Base-by-base conservation (phyloP, 768 basidiomycete species). In the Amanita rimosa region DNA sequence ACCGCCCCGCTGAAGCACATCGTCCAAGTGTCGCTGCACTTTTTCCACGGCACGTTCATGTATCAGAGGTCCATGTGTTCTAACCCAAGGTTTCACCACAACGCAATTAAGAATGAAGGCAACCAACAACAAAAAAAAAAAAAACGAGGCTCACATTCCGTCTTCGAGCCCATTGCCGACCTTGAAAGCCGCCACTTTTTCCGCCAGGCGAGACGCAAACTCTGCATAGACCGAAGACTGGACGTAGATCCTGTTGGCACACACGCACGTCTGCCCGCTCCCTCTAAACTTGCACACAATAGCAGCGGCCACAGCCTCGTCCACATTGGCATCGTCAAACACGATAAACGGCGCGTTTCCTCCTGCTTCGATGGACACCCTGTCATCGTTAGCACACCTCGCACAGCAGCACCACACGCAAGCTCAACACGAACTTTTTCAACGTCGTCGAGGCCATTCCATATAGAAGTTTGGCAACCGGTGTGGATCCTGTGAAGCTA, bases 331-430 rank as follows among this genome's bases (percentile, higher is more conserved):
- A 59, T 98, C 96, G 54, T 92, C 87, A 62, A 99, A 98, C 6
- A 99, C 87, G 56, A 98, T 96, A 64, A 99, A 93, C 0, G 95
- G 87, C 0, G 94, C 81, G 55, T 98, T 98, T 24, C 96, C 95
- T 11, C 93, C 91, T 24, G 92, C 87, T 66, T 95, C 92, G 33
- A 92, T 64, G 1, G 90, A 90, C 70, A 72, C 63, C 52, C 70
- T 73, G 46, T 16, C 46, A 50, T 31, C 38, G 34, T 50, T 11
- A 41, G 44, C n/a, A 22, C 6, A 35, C 3, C 22, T 6, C 13
- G 35, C 16, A n/a, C n/a, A n/a, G 24, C 11, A 4, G 8, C 33
- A 17, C 17, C 8, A 37, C 29, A 19, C 14, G n/a, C 13, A 3
- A 26, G 11, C 8, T 31, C 29, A 4, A 38, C 9, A 58, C 75